Conservation (phyloP, 768 basidiomycete genomes). For the Amanita inopinata region DNA sequence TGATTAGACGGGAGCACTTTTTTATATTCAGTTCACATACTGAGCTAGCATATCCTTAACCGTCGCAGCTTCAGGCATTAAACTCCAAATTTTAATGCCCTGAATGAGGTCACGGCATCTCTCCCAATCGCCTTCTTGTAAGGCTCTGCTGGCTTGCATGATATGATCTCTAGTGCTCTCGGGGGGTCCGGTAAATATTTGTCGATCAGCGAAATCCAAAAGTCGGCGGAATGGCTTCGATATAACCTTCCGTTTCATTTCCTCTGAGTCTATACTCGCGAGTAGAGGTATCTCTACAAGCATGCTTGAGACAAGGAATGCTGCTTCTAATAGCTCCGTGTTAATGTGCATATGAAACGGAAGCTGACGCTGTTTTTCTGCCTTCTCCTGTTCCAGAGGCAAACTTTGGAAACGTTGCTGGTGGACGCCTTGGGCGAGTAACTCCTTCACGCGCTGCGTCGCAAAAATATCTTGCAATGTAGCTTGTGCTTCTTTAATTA, state of each 20-base stretch:
- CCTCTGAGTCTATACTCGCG: slow-evolving; percentile 91
- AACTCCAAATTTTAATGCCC: slow-evolving; percentile 94
- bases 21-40: slow-evolving; percentile 36
- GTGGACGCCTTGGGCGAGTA: slow-evolving; percentile 94
- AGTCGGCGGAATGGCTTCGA: slow-evolving; percentile 96
- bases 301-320: slow-evolving; percentile 98
- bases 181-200: slow-evolving; percentile 97
- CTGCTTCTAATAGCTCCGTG: slow-evolving; percentile 93
- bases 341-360: slow-evolving; percentile 99
- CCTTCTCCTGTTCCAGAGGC: slow-evolving; percentile 92
- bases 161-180: slow-evolving; percentile 98
- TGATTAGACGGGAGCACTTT: slow-evolving; percentile 8
- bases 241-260: slow-evolving; percentile 84
- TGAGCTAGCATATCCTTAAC: slow-evolving; percentile 95
- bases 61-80: slow-evolving; percentile 81
- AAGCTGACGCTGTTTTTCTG: slow-evolving; percentile 89
- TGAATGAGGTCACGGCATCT: slow-evolving; percentile 88
- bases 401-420: slow-evolving; percentile 82
- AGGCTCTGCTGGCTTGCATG: slow-evolving; percentile 96
- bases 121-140: slow-evolving; percentile 97
- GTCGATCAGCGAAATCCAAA: slow-evolving; percentile 93
- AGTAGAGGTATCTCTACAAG: slow-evolving; percentile 93
- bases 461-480: slow-evolving; percentile 94
- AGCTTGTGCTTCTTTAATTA: slow-evolving; percentile 89
- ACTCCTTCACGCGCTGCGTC: slow-evolving; percentile 93